Conservation (phyloP, 2,329 filamentous ascomycete species). For the Immersiporthe knoxdaviesiana region DNA sequence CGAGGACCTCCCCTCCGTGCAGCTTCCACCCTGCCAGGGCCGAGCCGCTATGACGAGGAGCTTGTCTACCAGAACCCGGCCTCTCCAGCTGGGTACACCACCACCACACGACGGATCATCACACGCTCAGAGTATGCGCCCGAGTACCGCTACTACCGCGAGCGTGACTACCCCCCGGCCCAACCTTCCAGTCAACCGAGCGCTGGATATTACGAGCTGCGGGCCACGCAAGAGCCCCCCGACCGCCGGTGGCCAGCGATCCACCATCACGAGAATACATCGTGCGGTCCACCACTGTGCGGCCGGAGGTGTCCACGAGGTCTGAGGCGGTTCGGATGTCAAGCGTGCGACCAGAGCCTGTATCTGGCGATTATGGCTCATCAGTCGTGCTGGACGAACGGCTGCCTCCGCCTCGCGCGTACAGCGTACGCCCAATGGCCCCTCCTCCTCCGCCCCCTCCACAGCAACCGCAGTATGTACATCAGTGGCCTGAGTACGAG, state of each 20-base stretch:
- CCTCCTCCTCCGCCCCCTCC: conserved; percentile 30
- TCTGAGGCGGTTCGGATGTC: conserved; percentile 47
- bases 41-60: conserved; percentile 54
- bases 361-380: conserved; percentile 53
- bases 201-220: conserved; percentile 54
- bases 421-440: conserved; percentile 43
- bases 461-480: conserved; percentile 26
- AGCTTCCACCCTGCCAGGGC: conserved; percentile 52
- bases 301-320: conserved; percentile 47
- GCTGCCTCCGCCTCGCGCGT: conserved; percentile 36
- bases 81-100: conserved; percentile 51
- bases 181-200: conserved; percentile 49
- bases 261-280: conserved; percentile 56
- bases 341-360: conserved; percentile 60
- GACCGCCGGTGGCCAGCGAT: conserved; percentile 48
- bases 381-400: conserved; percentile 41
- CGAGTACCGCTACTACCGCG: conserved; percentile 58
- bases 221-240: conserved; percentile 46
- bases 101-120: conserved; percentile 58
- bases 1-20: conserved; percentile 53
- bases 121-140: conserved; percentile 64
- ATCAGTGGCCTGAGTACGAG: conserved; percentile 28
- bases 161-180: conserved; percentile 58
- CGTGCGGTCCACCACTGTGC: conserved; percentile 57
- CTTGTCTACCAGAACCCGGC: conserved; percentile 53